phyloP scores from a whole-genome alignment of 352 stramenopile genomes.

The Phytophthora multivora region DNA sequence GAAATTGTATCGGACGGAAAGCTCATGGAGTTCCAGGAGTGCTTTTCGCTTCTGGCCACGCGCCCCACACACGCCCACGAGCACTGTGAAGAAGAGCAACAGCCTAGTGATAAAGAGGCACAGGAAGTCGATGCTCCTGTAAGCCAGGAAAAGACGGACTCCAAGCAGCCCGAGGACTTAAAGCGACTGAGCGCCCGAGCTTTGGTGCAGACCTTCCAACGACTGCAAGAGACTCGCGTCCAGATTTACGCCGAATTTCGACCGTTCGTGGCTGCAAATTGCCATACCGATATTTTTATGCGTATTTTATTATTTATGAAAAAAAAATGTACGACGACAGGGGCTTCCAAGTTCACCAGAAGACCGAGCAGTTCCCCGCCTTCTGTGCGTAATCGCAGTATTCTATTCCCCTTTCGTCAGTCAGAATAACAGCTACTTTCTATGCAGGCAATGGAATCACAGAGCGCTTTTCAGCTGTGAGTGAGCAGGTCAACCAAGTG shows the following conservation, averaged over 20 bases:
- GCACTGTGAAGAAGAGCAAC: slow-evolving; percentile 52
- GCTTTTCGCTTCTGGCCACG: slow-evolving; percentile 64
- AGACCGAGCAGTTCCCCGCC: slow-evolving; percentile 56
- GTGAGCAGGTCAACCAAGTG: slow-evolving; percentile 70
- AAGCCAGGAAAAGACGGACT: not conserved
- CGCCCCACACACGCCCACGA: slow-evolving; percentile 61
- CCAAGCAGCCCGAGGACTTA: slow-evolving; percentile 8
- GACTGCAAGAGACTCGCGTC: slow-evolving; percentile 67
- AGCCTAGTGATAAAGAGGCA: slow-evolving; percentile 1
- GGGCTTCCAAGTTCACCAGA: slow-evolving; percentile 71
- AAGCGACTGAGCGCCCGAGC: slow-evolving; percentile 8
- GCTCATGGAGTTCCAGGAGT: slow-evolving; percentile 82
- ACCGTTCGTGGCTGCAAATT: slow-evolving; percentile 25
- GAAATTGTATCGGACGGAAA: too few relatives aligned
- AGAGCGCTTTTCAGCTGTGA: slow-evolving; percentile 63
- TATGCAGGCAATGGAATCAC: slow-evolving; percentile 63
- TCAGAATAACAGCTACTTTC: not conserved
- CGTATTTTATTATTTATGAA: not conserved
- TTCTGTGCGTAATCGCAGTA: slow-evolving; percentile 54
- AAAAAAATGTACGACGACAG: slow-evolving; percentile 23
- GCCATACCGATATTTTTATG: too few relatives aligned
- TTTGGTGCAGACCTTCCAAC: slow-evolving; percentile 53
- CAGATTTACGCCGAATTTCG: slow-evolving; percentile 75
- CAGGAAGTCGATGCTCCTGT: not conserved
- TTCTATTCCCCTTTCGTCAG: not conserved